Evolutionary conservation across 768 basidiomycete species (phyloP), one percentile per base, ranked within the genome.

Genomic region (Chiua virens): DNA sequence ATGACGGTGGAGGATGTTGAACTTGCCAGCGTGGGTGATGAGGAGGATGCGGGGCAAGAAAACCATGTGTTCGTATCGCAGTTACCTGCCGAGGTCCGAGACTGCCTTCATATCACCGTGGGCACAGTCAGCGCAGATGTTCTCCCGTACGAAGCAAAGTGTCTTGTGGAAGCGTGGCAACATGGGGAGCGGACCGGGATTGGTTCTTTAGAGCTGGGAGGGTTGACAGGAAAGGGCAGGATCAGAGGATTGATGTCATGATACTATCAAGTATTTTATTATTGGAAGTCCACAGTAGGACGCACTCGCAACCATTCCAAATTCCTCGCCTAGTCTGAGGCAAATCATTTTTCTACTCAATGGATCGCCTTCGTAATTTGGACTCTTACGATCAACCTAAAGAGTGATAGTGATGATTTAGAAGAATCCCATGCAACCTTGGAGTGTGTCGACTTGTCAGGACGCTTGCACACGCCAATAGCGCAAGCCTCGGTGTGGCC

Each of bases 81-180:
- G 34, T 59, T 92, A 15, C 72, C 79, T 0, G 64, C 73, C 6
- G 74, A 78, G 13, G 57, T 87, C 11, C 73, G 72, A 48, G 59
- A 70, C 7, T 53, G 79, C 50, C 67, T 95, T 60, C 97, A 98
- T 64, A 79, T 98, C 49, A 98, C 97, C 0, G 84, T 98, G 6
- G 97, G 91, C 8, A 95, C 91, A 15, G 60, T 63, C 43, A 63
- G 76, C 37, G 64, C 66, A 11, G 70, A 71, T 8, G 73, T 94
- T 3, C 51, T 61, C 0, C 75, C 91, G 3, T 79, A 88, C 21
- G 92, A 95, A 70, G 91, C 85, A 15, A 85, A 73, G 68, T 71
- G 46, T 0, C 60, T 98, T 44, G 85, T 94, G 8, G 71, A 80
- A 54, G 64, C 49, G 2, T 86, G 82, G 80, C 71, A 73, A 43